Conservation (phyloP, 495 filamentous ascomycete genomes). For the Massariosphaeria phaeospora region DNA sequence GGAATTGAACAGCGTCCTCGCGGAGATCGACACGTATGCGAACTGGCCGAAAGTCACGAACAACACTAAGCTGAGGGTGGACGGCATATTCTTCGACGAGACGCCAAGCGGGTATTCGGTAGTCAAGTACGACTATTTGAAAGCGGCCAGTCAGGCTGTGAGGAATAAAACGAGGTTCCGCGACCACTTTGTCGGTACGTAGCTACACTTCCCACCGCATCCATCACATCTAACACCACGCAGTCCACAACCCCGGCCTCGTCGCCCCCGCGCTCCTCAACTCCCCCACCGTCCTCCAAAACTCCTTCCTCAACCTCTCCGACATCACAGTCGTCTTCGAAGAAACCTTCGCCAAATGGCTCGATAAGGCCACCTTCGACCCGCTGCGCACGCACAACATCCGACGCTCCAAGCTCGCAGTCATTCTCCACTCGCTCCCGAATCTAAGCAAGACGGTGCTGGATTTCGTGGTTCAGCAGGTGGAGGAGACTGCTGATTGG, state of each 20-base stretch:
- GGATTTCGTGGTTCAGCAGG: slow-evolving; percentile 21
- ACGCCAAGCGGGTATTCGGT: slow-evolving; percentile 31
- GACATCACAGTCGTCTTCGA: slow-evolving; percentile 30
- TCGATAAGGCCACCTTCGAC: slow-evolving; percentile 4
- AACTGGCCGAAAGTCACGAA: slow-evolving; percentile 16
- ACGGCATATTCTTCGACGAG: slow-evolving; percentile 34
- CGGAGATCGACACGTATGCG: slow-evolving; percentile 24
- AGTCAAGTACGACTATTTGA: slow-evolving; percentile 36
- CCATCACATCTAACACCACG: not conserved
- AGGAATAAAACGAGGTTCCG: slow-evolving; percentile 29
- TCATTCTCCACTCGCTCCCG: slow-evolving; percentile 22
- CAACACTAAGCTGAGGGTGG: slow-evolving; percentile 16
- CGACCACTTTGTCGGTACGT: slow-evolving; percentile 20
- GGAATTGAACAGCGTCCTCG: slow-evolving; percentile 9
- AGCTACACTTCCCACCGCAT: not conserved
- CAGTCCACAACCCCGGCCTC: slow-evolving; percentile 28
- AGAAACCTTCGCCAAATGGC: slow-evolving; percentile 20
- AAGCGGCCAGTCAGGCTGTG: slow-evolving; percentile 31
- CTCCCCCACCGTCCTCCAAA: not conserved
- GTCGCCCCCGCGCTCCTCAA: not conserved
- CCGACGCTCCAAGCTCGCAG: slow-evolving; percentile 7
- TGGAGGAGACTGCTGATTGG: slow-evolving; percentile 18
- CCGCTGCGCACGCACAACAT: slow-evolving; percentile 2
- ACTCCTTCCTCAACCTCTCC: slow-evolving; percentile 26
- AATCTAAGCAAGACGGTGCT: slow-evolving; percentile 9